Evolutionary conservation across 1,284 basidiomycete species (phyloP), one percentile per base, ranked within the genome.

Genomic region (Wallemia hederae): DNA sequence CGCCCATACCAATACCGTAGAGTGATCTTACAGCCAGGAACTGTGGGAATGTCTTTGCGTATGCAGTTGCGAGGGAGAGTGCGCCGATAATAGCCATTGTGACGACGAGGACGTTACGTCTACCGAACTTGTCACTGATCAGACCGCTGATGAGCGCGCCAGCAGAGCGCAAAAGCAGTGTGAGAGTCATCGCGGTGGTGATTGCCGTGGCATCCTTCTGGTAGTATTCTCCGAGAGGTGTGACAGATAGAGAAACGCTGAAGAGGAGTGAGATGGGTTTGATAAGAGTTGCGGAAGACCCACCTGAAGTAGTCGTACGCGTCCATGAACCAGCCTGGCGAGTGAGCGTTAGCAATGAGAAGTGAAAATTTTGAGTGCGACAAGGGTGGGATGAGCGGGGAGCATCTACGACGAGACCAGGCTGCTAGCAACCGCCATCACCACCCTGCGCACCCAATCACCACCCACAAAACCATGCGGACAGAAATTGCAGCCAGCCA

Each of bases 101-200:
- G 66, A 69, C 65, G 49, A 89, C 80, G 1, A 96, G 74, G 0
- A 90, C 88, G 85, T 87, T 97, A 74, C 90, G 91, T 56, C 91
- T 79, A 1, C 91, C 91, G 69, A 78, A 92, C 9, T 90, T 78
- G 69, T 90, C 88, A 19, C 83, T 83, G 27, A 83, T 66, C 60
- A 86, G 62, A 60, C 74, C 77, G 64, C 94, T 92, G 64, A 90
- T 72, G 62, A 88, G 78, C 28, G 90, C 90, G 25, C 91, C 92
- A 28, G 79, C 72, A 0, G 85, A 83, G 60, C 92, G 81, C 74
- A 94, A 87, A 28, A 97, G 79, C 0, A 96, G 76, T 0, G 91
- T 96, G 59, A 97, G 77, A 1, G 91, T 97, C 68, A 98, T 90
- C 5, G 87, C 78, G 27, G 80, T 80, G 59, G 84, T 69, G 60